Base-by-base conservation (phyloP, 129 eudicot species). In the Flaveria brownii region DNA sequence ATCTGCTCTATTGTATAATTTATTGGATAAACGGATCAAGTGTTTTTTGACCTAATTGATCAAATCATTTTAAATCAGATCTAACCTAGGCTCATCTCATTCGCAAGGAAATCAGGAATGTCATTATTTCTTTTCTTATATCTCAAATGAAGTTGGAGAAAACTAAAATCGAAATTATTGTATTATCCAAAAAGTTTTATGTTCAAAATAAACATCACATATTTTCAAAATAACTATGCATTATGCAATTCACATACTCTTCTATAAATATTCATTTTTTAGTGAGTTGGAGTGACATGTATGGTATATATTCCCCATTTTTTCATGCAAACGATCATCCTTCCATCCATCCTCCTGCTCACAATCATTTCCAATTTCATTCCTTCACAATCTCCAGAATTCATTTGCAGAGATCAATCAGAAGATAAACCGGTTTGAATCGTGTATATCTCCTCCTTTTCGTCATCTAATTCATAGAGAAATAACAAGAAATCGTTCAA, bases 311-410 rank as follows among this genome's bases (percentile, higher is more conserved):
- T 65, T 41, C 54, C 73, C 25, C 50, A 22, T 52, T 61, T 28
- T 73, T 56, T 65, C 83, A 79, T 72, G 83, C 82, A 79, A 79
- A 79, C 78, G 56, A 79, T 62, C 63, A 14, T 78, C 72, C 57
- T 68, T 13, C 54, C 64, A 70, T 25, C 49, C 49, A 59, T 70
- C 77, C 15, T 45, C 28, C 36, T 49, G 72, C 73, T 79, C 50
- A 62, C 67, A 50, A 62, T 30, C 28, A 9, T 64, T 46, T 73
- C 55, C 74, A 73, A 52, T 73, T 43, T 73, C 62, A 20, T 64
- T 42, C 65, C 77, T 26, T 47, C 28, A 70, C 49, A 20, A 49
- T 75, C 80, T 33, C 74, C 81, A 62, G 26, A 47, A 52, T 46
- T 78, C 33, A 41, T 15, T n/a, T 51, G 69, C 68, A 51, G 79